These are phyloP conservation scores for Ziziphus jujuba DNA, from an alignment of 306 rosid genomes.

Conservation along the genomic window DNA sequence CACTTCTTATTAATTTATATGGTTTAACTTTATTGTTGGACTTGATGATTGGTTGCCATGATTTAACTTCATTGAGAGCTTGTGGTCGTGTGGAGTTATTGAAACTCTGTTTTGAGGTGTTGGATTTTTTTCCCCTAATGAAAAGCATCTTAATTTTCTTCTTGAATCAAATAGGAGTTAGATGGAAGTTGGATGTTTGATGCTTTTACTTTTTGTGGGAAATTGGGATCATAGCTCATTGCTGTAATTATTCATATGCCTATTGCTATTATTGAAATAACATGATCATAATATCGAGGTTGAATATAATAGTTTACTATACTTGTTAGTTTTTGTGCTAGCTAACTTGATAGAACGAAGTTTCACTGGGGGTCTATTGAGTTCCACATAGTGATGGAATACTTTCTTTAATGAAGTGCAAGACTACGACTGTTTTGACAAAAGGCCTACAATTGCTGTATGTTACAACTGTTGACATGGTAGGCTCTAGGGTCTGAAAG, in stretches of 20 bases:
- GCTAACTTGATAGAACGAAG: background rate
- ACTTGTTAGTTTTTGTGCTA: background rate
- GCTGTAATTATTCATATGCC: background rate
- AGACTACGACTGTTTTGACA: background rate
- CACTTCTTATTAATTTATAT: background rate
- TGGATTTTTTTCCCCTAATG: background rate
- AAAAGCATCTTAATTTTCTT: no score
- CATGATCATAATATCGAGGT: no score
- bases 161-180: no score
- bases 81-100: no score
- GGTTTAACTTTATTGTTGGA: background rate
- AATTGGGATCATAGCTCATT: background rate
- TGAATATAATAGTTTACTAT: no score
- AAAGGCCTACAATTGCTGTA: background rate
- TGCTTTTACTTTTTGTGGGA: no score
- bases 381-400: background rate
- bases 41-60: conserved; percentile 3
- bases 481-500: background rate
- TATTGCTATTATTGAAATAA: no score
- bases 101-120: background rate
- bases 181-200: no score
- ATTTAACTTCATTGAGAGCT: no score
- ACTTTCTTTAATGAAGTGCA: background rate
- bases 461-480: background rate
- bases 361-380: background rate